Evolutionary conservation across 2,329 filamentous ascomycete species (phyloP).

Genomic region (Decorospora gaudefroyi): DNA sequence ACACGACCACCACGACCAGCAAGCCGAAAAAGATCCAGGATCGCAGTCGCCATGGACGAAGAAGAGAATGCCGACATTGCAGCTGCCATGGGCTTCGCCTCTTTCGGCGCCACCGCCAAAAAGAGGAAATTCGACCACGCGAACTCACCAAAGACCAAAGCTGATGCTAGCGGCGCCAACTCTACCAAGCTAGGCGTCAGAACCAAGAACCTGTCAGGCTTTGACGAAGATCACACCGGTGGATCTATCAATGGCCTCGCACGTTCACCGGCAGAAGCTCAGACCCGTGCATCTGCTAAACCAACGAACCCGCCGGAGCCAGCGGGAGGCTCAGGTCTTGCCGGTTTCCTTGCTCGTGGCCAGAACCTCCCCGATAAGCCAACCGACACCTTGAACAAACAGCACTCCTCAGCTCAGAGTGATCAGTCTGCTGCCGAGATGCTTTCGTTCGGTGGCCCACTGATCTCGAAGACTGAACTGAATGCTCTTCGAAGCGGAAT

Average conservation of each 20-base stretch:
- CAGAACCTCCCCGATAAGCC: conserved; percentile 32
- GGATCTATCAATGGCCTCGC: background rate
- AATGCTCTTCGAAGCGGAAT: conserved; percentile 49
- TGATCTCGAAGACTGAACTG: conserved; percentile 37
- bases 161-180: conserved; percentile 39
- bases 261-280: background rate
- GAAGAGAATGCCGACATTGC: conserved; percentile 62
- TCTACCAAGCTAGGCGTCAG: conserved; percentile 46
- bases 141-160: conserved; percentile 55
- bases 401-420: background rate
- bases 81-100: conserved; percentile 72
- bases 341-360: conserved; percentile 38
- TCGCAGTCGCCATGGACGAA: conserved; percentile 40
- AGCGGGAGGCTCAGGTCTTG: conserved; percentile 32
- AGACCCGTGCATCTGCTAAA: conserved; percentile 3
- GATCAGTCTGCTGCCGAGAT: conserved; percentile 15
- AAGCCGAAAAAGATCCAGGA: background rate
- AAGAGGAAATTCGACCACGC: conserved; percentile 69
- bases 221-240: conserved; percentile 3
- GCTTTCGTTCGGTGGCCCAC: conserved; percentile 38
- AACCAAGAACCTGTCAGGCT: conserved; percentile 29
- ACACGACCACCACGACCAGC: background rate
- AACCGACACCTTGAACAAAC: conserved; percentile 2
- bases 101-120: conserved; percentile 70
- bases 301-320: conserved; percentile 21